Percentiles rank a stretch among this genome's conserved stretches.
Evolutionary conservation across 169 alveolate genomes (phyloP).

Genomic region (Besnoitia besnoiti): DNA sequence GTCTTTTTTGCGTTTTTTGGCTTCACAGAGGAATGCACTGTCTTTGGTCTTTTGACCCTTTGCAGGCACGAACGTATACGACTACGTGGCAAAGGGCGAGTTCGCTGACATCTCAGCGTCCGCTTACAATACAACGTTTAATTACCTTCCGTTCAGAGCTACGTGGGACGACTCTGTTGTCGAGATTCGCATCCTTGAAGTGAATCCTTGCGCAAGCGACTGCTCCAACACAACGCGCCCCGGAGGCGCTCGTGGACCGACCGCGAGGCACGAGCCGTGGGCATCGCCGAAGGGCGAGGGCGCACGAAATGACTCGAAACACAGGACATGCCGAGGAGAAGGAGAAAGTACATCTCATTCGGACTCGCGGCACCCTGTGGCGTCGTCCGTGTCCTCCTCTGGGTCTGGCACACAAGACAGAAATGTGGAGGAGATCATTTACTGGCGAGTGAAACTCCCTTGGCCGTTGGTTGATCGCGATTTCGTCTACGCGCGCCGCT

Average conservation of each 20-base stretch:
- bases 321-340: no score
- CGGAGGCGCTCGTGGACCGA: neutral
- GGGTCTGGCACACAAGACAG: neutral
- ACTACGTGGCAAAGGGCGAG: slow-evolving; percentile 52
- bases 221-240: neutral
- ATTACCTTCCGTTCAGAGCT: slow-evolving; percentile 38
- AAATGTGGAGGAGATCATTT: slow-evolving; percentile 51
- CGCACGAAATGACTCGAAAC: no score
- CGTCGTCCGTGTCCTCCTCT: neutral
- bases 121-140: slow-evolving; percentile 45
- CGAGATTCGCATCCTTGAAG: slow-evolving; percentile 1
- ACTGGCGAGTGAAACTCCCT: slow-evolving; percentile 64
- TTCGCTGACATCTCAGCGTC: slow-evolving; percentile 51
- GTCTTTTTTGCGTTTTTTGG: neutral
- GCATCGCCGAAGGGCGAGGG: no score
- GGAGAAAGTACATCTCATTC: no score
- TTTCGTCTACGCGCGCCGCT: slow-evolving; percentile 65
- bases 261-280: neutral
- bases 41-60: neutral
- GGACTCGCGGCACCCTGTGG: no score
- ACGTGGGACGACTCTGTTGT: slow-evolving; percentile 57
- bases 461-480: slow-evolving; percentile 68
- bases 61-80: slow-evolving; percentile 39
- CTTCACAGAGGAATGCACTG: no score
- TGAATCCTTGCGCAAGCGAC: no score